phyloP scores from a whole-genome alignment of 768 basidiomycete genomes.

The Pisolithus microcarpus region DNA sequence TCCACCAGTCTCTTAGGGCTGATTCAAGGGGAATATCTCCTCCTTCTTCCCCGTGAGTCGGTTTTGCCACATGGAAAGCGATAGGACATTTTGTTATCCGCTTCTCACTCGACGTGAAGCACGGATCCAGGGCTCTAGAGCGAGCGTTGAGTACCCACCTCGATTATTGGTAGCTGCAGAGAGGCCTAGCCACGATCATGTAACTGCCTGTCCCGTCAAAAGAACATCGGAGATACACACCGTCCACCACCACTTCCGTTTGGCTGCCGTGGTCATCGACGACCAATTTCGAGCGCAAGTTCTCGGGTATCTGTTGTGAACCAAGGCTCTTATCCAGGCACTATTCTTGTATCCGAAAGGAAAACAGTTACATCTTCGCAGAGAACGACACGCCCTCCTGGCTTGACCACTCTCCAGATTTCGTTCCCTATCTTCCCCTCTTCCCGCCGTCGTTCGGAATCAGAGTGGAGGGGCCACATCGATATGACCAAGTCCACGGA shows the following conservation, averaged over 20 bases:
- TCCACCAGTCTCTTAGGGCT: constrained; percentile 43
- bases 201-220: neutral
- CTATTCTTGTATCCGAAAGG: too few relatives aligned
- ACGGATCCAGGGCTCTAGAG: neutral
- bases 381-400: constrained; percentile 47
- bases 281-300: constrained; percentile 34
- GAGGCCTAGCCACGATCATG: neutral
- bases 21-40: neutral
- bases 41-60: constrained; percentile 22
- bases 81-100: constrained; percentile 33
- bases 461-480: constrained; percentile 50
- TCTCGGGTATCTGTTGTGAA: constrained; percentile 35
- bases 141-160: neutral
- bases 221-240: constrained; percentile 22
- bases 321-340: constrained; percentile 37
- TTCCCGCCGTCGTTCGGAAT: constrained; percentile 29
- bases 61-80: constrained; percentile 35
- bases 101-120: constrained; percentile 31
- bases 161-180: neutral
- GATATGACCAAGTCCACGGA: constrained; percentile 51
- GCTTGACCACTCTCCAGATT: constrained; percentile 43
- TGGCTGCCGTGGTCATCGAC: constrained; percentile 44
- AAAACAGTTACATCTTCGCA: constrained; percentile 34
- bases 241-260: constrained; percentile 23
- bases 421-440: constrained; percentile 42